Conservation (phyloP, 1,139 yeast species). For the Taphrina confusa region DNA sequence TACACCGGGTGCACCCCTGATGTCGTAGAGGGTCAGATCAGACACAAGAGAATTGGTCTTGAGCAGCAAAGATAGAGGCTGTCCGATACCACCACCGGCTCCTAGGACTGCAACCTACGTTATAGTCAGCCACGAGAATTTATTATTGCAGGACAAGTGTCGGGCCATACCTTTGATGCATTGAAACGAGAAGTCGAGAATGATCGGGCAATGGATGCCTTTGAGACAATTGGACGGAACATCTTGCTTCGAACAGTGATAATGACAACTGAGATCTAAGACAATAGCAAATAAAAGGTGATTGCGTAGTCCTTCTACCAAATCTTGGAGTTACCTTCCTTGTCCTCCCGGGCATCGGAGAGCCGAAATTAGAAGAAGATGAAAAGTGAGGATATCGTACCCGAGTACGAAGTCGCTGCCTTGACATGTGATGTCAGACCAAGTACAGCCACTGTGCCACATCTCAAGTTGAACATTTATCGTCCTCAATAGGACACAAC, state of each 20-base stretch:
- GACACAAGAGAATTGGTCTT: constrained; percentile 85
- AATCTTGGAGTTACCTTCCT: no score
- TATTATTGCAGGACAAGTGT: no score
- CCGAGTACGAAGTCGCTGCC: no score
- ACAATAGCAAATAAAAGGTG: no score
- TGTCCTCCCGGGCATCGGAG: constrained; percentile 3
- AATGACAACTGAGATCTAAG: no score
- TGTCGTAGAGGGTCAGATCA: constrained; percentile 83
- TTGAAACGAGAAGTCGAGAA: constrained; percentile 34
- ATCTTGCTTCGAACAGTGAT: no score
- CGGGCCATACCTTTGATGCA: constrained; percentile 22
- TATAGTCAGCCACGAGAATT: not conserved
- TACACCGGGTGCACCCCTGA: constrained; percentile 93
- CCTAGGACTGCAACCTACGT: constrained; percentile 47
- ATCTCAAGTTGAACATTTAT: no score
- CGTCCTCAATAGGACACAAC: no score
- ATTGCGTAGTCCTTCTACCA: no score
- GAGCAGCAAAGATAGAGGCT: constrained; percentile 87
- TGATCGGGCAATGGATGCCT: constrained; percentile 29
- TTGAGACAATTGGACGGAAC: constrained; percentile 25
- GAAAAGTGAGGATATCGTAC: not conserved
- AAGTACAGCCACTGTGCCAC: no score
- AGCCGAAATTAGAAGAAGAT: constrained; percentile 9
- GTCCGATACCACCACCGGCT: constrained; percentile 82
- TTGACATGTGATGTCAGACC: no score